Conservation (phyloP, 2,329 filamentous ascomycete genomes). For the Aspergillus hiratsukae region DNA sequence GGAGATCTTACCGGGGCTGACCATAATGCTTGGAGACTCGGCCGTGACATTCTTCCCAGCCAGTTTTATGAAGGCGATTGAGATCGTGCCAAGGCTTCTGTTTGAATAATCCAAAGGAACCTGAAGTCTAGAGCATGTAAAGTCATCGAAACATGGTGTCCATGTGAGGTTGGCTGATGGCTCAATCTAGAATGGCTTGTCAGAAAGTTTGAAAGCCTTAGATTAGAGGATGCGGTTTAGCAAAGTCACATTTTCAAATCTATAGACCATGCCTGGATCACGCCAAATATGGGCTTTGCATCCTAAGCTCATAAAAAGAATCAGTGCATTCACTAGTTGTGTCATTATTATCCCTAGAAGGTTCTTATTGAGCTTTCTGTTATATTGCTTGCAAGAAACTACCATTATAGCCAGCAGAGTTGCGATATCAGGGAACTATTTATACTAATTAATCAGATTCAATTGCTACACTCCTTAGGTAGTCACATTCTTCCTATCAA, state of each 20-base stretch:
- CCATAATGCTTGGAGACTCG: constrained; percentile 13
- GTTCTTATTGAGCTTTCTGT: neutral
- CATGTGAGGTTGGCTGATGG: constrained; percentile 13
- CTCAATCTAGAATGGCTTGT: constrained; percentile 10
- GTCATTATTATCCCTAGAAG: constrained; percentile 1
- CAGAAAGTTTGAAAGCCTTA: constrained; percentile 1
- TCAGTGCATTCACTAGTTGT: neutral
- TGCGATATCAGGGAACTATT: constrained; percentile 3
- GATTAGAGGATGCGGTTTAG: neutral
- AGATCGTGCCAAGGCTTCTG: constrained; percentile 10
- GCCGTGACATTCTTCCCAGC: constrained; percentile 14
- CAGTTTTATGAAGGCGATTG: constrained; percentile 15
- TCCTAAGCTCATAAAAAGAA: constrained; percentile 2
- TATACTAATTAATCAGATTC: neutral
- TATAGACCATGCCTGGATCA: constrained; percentile 4
- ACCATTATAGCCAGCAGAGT: neutral
- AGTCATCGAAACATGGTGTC: constrained; percentile 12
- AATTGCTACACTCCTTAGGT: neutral
- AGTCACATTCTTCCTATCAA: constrained; percentile 1
- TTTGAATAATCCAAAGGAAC: constrained; percentile 14
- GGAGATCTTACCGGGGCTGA: constrained; percentile 11
- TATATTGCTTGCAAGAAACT: constrained; percentile 1
- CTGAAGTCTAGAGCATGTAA: constrained; percentile 11
- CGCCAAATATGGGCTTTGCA: neutral
- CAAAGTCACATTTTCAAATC: constrained; percentile 4